Conservation (phyloP, 768 basidiomycete species). For the Suillus ampliporus region DNA sequence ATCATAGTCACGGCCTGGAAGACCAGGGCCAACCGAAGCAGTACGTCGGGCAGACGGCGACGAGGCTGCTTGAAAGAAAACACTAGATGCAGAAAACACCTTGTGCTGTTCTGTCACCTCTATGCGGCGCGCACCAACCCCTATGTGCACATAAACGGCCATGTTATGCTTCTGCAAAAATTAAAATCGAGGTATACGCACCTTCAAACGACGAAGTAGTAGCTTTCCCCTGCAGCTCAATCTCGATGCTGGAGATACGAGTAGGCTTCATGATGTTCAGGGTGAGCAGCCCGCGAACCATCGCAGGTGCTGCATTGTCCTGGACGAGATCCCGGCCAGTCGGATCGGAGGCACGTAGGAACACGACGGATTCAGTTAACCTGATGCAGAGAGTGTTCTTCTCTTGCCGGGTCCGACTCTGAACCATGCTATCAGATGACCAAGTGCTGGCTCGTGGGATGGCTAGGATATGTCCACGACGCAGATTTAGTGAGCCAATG, state of each 20-base stretch:
- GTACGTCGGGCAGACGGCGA: constrained; percentile 34
- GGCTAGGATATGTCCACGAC: neutral
- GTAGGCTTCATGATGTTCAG: constrained; percentile 77
- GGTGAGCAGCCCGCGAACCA: constrained; percentile 70
- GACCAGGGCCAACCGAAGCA: constrained; percentile 30
- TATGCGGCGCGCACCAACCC: constrained; percentile 70
- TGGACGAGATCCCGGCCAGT: constrained; percentile 39
- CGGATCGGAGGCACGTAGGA: constrained; percentile 63
- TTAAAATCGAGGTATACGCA: constrained; percentile 43
- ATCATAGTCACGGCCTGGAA: constrained; percentile 14
- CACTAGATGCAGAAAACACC: constrained; percentile 71
- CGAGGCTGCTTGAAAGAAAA: constrained; percentile 74
- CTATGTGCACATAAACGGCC: constrained; percentile 26
- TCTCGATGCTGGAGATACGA: constrained; percentile 83
- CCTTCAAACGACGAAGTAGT: constrained; percentile 87
- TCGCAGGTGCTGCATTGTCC: constrained; percentile 57
- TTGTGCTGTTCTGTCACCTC: constrained; percentile 79
- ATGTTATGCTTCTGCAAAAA: too few species aligned
- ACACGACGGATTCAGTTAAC: constrained; percentile 78
- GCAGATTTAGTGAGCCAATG: neutral
- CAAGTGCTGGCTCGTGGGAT: neutral
- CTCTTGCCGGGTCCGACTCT: constrained; percentile 1
- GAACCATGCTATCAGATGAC: neutral
- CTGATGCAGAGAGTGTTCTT: constrained; percentile 58
- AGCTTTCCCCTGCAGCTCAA: constrained; percentile 75